Conservation (phyloP, 2,329 filamentous ascomycete species). For the Hirsutella minnesotensis region DNA sequence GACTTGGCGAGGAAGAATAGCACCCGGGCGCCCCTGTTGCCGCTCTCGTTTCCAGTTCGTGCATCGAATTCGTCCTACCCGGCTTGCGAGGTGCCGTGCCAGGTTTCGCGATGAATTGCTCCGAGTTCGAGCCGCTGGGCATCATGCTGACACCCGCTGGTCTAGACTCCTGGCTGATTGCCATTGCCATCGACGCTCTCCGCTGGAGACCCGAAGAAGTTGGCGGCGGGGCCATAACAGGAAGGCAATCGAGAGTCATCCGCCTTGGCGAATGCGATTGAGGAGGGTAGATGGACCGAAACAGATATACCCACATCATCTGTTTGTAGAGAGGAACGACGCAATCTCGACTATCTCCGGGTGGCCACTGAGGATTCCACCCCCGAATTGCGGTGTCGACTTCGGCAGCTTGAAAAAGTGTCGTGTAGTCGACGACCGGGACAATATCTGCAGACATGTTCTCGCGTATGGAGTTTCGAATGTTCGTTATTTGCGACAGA, state of each 20-base stretch:
- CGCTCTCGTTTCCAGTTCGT: slow-evolving; percentile 19
- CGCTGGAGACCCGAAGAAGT: slow-evolving; percentile 13
- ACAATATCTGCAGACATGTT: slow-evolving; percentile 51
- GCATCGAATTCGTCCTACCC: slow-evolving; percentile 27
- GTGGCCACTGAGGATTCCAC: slow-evolving; percentile 57
- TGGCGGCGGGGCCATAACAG: slow-evolving; percentile 8
- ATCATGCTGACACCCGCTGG: background rate
- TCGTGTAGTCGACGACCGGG: slow-evolving; percentile 61
- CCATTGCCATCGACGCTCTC: slow-evolving; percentile 23
- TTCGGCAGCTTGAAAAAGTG: slow-evolving; percentile 58
- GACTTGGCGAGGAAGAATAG: slow-evolving; percentile 34
- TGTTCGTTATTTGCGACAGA: slow-evolving; percentile 65
- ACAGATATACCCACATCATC: slow-evolving; percentile 55
- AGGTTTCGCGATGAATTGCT: slow-evolving; percentile 13
- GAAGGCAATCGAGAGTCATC: slow-evolving; percentile 17
- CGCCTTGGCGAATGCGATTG: slow-evolving; percentile 16
- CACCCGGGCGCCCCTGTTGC: slow-evolving; percentile 3
- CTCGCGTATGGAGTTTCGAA: slow-evolving; percentile 61
- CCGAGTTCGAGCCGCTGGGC: background rate
- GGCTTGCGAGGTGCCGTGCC: slow-evolving; percentile 21
- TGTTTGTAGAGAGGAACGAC: slow-evolving; percentile 51
- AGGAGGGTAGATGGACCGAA: slow-evolving; percentile 49
- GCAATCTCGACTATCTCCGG: slow-evolving; percentile 42
- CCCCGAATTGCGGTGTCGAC: slow-evolving; percentile 64
- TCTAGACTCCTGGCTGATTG: slow-evolving; percentile 7